These are phyloP conservation scores for Boletus hoseneyae DNA, from an alignment of 1,284 basidiomycete genomes.

Conservation along the genomic window DNA sequence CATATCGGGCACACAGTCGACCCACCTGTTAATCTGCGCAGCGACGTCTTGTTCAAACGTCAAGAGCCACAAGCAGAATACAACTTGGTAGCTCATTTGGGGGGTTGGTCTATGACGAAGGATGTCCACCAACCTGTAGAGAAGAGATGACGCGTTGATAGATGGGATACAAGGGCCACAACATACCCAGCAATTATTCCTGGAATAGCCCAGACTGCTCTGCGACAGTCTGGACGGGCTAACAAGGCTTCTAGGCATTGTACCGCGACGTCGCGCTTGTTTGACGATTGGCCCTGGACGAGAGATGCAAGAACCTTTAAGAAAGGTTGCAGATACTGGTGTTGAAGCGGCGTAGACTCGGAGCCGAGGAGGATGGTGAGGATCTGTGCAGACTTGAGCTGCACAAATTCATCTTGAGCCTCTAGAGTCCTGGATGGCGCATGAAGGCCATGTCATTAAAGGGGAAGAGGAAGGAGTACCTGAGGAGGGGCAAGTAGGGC, in stretches of 20 bases:
- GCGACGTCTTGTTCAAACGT: constrained; percentile 88
- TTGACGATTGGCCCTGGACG: constrained; percentile 56
- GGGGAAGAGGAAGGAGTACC: constrained; percentile 42
- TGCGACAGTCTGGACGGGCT: constrained; percentile 74
- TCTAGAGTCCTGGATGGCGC: constrained; percentile 61
- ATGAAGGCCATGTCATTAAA: background rate
- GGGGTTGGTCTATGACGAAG: constrained; percentile 73
- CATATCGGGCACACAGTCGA: background rate
- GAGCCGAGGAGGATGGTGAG: constrained; percentile 81
- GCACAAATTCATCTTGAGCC: constrained; percentile 89
- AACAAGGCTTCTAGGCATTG: constrained; percentile 89
- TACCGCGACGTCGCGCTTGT: constrained; percentile 86
- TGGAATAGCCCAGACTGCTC: constrained; percentile 69
- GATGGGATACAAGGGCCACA: background rate
- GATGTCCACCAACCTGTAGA: constrained; percentile 68
- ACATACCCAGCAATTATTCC: constrained; percentile 63
- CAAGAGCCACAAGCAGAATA: constrained; percentile 91
- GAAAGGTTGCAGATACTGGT: constrained; percentile 63
- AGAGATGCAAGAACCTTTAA: constrained; percentile 62
- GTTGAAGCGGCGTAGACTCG: constrained; percentile 51
- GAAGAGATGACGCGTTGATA: background rate
- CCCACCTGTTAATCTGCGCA: constrained; percentile 76
- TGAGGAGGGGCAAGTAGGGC: constrained; percentile 81
- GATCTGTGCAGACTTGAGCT: constrained; percentile 87
- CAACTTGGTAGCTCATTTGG: constrained; percentile 95